phyloP scores from a whole-genome alignment of 2,329 filamentous ascomycete species.

The Fonsecaea multimorphosa region DNA sequence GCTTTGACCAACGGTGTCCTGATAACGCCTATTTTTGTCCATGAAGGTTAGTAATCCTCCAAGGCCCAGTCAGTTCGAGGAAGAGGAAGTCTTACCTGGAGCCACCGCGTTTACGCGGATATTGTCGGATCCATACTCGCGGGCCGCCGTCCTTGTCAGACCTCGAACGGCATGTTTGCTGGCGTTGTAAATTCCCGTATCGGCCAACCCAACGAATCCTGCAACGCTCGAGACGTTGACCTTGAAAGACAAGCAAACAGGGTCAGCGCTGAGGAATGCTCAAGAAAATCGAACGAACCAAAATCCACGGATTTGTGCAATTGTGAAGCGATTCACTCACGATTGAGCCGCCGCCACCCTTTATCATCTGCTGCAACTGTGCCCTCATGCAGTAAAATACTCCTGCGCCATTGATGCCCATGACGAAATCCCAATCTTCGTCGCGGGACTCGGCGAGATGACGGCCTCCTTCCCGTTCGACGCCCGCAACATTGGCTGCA shows the following conservation, averaged over 20 bases:
- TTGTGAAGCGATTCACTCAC: background rate
- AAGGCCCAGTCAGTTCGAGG: background rate
- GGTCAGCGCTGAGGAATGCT: background rate
- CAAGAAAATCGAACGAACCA: background rate
- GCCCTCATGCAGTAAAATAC: conserved; percentile 60
- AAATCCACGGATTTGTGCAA: too few species aligned
- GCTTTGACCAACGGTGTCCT: conserved; percentile 10
- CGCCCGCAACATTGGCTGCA: conserved; percentile 32
- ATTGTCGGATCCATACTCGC: conserved; percentile 38
- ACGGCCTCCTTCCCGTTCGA: conserved; percentile 11
- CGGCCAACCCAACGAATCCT: conserved; percentile 44
- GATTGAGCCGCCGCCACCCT: conserved; percentile 6
- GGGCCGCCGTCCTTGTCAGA: conserved; percentile 50
- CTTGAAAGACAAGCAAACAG: background rate
- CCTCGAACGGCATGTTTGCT: conserved; percentile 54
- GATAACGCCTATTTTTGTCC: conserved; percentile 8
- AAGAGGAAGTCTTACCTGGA: conserved; percentile 1
- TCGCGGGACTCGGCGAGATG: conserved; percentile 44
- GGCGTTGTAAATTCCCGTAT: conserved; percentile 50
- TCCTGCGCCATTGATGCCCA: conserved; percentile 56
- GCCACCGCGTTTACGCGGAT: conserved; percentile 21
- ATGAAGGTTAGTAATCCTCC: background rate
- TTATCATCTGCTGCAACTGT: conserved; percentile 44
- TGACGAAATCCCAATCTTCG: conserved; percentile 51
- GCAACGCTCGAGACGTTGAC: conserved; percentile 15